These are phyloP conservation scores for Microsporum audouinii DNA, from an alignment of 2,329 filamentous ascomycete species.

Conservation along the genomic window DNA sequence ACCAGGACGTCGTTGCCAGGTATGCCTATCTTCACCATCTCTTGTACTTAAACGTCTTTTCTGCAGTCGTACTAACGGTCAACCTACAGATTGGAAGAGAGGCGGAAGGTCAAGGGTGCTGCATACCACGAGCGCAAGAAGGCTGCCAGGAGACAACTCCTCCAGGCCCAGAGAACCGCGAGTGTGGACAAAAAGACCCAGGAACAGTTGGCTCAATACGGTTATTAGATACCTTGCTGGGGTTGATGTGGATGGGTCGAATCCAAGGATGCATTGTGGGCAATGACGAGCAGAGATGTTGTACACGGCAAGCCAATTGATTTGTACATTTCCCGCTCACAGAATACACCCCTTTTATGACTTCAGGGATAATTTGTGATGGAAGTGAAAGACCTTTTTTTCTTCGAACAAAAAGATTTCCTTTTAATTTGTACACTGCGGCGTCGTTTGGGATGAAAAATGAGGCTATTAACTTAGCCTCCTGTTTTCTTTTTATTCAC, in stretches of 20 bases:
- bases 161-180: constrained; percentile 86
- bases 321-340: constrained; percentile 19
- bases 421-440: constrained; percentile 20
- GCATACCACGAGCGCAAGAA: constrained; percentile 99
- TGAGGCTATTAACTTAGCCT: constrained; percentile 30
- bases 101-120: constrained; percentile 97
- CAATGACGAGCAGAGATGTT: constrained; percentile 29
- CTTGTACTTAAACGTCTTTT: constrained; percentile 4
- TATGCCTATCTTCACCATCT: constrained; percentile 42
- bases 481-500: constrained; percentile 22
- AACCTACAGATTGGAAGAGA: constrained; percentile 76
- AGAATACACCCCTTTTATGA: constrained; percentile 13
- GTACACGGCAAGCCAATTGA: constrained; percentile 31
- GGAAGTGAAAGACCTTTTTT: constrained; percentile 10
- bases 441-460: constrained; percentile 32
- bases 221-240: constrained; percentile 58
- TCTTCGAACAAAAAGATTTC: constrained; percentile 10
- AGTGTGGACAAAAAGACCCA: constrained; percentile 76
- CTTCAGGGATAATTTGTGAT: constrained; percentile 14
- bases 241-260: constrained; percentile 30
- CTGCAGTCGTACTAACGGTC: too few species aligned
- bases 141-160: constrained; percentile 78
- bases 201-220: constrained; percentile 76
- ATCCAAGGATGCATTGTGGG: constrained; percentile 25
- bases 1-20: constrained; percentile 98